These are phyloP conservation scores for Cystoisospora suis DNA, from an alignment of 169 alveolate species.

Conservation along the genomic window DNA sequence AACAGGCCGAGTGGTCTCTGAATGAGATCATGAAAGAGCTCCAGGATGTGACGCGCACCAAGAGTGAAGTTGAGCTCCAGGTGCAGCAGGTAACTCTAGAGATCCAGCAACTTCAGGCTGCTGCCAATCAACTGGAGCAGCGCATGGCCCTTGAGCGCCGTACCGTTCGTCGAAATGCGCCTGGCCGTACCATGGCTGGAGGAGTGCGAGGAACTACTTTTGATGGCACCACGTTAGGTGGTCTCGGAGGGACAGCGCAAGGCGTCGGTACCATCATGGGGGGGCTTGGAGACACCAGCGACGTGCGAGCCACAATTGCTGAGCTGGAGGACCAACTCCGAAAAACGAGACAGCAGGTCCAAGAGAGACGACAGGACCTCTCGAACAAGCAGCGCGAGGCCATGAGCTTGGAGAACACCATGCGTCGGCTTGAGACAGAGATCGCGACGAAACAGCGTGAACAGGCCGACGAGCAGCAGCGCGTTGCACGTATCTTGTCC, in stretches of 20 bases:
- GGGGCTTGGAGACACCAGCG: neutral
- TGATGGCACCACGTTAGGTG: too few species aligned
- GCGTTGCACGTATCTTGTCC: neutral
- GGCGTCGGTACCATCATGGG: neutral
- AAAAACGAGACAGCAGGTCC: neutral
- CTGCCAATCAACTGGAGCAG: neutral
- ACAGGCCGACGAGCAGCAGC: slow-evolving; percentile 18
- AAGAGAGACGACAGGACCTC: neutral
- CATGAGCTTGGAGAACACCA: neutral
- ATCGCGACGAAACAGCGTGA: neutral
- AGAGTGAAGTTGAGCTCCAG: neutral
- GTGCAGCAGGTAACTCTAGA: neutral
- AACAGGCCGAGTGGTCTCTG: neutral
- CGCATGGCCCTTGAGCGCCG: neutral
- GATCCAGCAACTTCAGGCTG: slow-evolving; percentile 7
- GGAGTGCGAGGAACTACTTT: neutral
- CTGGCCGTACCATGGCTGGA: neutral
- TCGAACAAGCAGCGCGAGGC: neutral
- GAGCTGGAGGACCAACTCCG: neutral
- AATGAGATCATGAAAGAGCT: neutral
- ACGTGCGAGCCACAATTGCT: neutral
- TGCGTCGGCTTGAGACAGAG: neutral
- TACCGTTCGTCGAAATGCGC: neutral
- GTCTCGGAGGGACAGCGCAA: neutral
- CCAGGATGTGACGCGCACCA: neutral